Percentiles rank a stretch among this genome's conserved stretches.
phyloP scores from a whole-genome alignment of 768 basidiomycete genomes.

The Naganishia vaughanmartiniae region DNA sequence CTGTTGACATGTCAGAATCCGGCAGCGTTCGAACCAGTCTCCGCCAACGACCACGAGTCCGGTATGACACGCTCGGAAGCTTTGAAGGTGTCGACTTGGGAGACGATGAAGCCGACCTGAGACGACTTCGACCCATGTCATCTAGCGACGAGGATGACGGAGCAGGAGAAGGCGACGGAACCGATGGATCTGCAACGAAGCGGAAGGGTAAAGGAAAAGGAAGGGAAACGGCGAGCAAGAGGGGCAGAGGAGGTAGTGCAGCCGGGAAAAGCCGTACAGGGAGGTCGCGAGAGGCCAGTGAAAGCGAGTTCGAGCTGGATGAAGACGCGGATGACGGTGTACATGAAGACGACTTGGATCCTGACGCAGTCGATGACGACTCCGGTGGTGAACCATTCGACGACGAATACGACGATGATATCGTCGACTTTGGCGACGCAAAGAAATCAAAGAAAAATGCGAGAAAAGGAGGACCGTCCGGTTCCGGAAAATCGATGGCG shows the following conservation, averaged over 20 bases:
- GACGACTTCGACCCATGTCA: constrained; percentile 13
- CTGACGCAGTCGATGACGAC: neutral
- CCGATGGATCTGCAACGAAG: neutral
- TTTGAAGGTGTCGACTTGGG: constrained; percentile 22
- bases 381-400: constrained; percentile 12
- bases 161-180: neutral
- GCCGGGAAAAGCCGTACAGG: neutral
- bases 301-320: constrained; percentile 23
- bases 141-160: constrained; percentile 15
- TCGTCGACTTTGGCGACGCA: constrained; percentile 4
- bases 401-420: constrained; percentile 11
- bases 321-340: constrained; percentile 7
- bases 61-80: constrained; percentile 22
- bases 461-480: neutral
- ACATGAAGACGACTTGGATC: constrained; percentile 9
- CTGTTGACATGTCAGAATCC: neutral
- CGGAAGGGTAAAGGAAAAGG: constrained; percentile 3
- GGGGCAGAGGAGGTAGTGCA: neutral
- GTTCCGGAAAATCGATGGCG: neutral
- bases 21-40: constrained; percentile 11
- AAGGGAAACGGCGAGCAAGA: neutral
- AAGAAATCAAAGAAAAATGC: neutral
- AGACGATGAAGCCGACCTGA: constrained; percentile 9
- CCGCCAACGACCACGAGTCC: constrained; percentile 8
- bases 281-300: constrained; percentile 3